phyloP scores from a whole-genome alignment of 1,284 basidiomycete species.

The Coniophora puteana region DNA sequence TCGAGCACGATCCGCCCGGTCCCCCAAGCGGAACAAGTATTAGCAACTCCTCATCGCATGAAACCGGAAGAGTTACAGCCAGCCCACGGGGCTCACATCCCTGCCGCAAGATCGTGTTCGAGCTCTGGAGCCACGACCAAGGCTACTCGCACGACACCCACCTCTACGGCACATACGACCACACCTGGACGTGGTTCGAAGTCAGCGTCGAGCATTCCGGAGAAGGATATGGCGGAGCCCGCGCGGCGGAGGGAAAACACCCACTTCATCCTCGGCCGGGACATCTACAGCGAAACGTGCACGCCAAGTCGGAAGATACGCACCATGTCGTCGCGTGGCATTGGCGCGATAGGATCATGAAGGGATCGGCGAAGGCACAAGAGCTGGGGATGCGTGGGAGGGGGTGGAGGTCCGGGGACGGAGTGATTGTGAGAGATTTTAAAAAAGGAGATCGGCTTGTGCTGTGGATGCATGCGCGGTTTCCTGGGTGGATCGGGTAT shows the following conservation, averaged over 20 bases:
- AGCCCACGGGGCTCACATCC: neutral
- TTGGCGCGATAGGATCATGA: conserved; percentile 2
- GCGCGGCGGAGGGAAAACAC: too few species aligned
- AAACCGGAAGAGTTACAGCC: neutral
- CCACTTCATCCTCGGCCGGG: neutral
- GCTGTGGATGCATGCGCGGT: conserved; percentile 2
- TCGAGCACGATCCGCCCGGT: too few species aligned
- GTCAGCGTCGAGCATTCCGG: neutral
- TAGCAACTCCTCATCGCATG: too few species aligned
- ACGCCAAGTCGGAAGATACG: neutral
- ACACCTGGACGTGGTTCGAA: neutral
- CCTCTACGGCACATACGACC: neutral
- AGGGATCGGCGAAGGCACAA: neutral
- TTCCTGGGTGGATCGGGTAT: neutral
- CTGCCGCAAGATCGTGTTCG: neutral
- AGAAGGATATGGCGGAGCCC: too few species aligned
- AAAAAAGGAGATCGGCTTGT: conserved; percentile 2
- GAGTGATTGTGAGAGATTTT: conserved; percentile 3
- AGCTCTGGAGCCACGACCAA: neutral
- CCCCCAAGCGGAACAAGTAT: too few species aligned
- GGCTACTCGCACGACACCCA: neutral
- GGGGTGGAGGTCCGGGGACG: neutral
- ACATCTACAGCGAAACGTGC: conserved; percentile 1
- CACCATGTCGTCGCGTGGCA: conserved; percentile 8
- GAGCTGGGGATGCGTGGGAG: neutral